Conservation (phyloP, 2,329 filamentous ascomycete species). For the Sporothrix euskadiensis region DNA sequence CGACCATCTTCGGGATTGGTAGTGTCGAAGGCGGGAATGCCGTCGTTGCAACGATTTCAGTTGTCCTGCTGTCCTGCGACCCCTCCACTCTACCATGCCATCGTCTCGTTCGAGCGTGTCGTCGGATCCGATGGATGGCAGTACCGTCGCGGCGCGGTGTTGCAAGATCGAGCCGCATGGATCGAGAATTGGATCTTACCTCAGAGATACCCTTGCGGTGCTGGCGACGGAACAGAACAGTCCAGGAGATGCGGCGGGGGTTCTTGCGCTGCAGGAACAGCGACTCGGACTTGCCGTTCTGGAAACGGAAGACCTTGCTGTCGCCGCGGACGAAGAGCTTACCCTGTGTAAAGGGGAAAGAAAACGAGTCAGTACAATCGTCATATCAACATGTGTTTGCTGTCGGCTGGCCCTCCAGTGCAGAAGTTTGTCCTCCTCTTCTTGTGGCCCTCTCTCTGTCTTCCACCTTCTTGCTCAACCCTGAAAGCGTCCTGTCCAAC, state of each 20-base stretch:
- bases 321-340: constrained; percentile 99
- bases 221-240: constrained; percentile 94
- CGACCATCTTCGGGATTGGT: neutral
- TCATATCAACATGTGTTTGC: neutral
- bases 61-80: neutral
- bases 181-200: constrained; percentile 60
- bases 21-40: neutral
- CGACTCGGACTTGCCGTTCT: constrained; percentile 99
- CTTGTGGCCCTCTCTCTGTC: neutral
- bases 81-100: neutral
- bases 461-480: neutral
- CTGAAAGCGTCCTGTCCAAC: neutral
- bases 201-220: constrained; percentile 99
- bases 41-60: neutral
- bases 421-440: neutral
- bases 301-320: constrained; percentile 99
- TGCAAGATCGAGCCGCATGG: neutral
- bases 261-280: constrained; percentile 99
- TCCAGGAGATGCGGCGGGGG: constrained; percentile 99
- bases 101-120: neutral
- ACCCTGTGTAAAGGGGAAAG: constrained; percentile 61
- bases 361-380: neutral
- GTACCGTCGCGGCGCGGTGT: neutral
- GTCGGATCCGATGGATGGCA: neutral
- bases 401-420: neutral